A percentile compares a stretch with the other conserved stretches of the same genome.
Evolutionary conservation across 306 rosid species (phyloP).

Genomic region (Trifolium subterraneum): DNA sequence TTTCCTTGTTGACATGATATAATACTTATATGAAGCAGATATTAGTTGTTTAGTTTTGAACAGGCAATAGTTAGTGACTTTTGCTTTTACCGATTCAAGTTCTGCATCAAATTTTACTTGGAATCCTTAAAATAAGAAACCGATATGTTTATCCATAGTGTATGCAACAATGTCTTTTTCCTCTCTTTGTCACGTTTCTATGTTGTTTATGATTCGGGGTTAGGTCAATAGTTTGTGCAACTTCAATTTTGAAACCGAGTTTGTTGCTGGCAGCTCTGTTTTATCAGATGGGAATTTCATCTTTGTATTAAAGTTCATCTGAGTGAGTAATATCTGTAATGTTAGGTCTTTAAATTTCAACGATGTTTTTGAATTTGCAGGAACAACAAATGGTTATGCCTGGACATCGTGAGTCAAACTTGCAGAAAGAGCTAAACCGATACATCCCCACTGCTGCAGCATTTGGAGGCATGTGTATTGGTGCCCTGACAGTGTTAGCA

Average conservation of each 20-base stretch:
- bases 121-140: background rate
- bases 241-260: conserved; percentile 18
- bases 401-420: conserved; percentile 87
- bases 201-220: background rate
- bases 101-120: background rate
- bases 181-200: background rate
- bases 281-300: background rate
- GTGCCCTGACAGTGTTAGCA: conserved; percentile 89
- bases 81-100: background rate
- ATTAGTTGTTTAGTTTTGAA: background rate
- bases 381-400: conserved; percentile 99
- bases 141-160: background rate
- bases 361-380: conserved; percentile 49
- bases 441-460: conserved; percentile 96
- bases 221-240: background rate
- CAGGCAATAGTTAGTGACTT: background rate
- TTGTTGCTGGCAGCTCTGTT: background rate
- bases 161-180: background rate
- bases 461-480: conserved; percentile 90
- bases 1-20: conserved; percentile 1
- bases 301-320: background rate
- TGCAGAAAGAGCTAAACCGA: conserved; percentile 85
- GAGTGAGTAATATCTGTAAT: conserved; percentile 3
- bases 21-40: conserved; percentile 2
- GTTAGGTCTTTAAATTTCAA: conserved; percentile 13